Conservation (phyloP, 75 land plant genomes). For the Cupressus sempervirens region DNA sequence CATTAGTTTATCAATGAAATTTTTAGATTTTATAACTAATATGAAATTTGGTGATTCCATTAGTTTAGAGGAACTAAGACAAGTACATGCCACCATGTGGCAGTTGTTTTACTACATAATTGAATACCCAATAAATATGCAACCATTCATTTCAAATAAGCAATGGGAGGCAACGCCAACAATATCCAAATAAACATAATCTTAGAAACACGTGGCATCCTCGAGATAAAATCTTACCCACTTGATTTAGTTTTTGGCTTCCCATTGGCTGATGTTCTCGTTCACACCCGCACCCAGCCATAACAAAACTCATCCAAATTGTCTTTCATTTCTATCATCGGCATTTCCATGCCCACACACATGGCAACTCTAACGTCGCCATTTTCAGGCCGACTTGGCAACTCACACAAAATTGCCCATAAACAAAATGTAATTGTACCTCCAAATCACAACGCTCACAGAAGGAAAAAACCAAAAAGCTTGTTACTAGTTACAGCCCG, state of each 20-base stretch:
- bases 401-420: neutral
- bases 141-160: too few relatives aligned
- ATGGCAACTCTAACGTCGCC: slow-evolving; percentile 1
- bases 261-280: neutral
- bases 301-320: neutral
- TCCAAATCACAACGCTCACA: neutral
- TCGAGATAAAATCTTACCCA: slow-evolving; percentile 8
- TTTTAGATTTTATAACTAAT: too few relatives aligned
- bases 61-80: too few relatives aligned
- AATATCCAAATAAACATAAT: too few relatives aligned
- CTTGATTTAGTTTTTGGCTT: neutral
- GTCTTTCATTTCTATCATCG: neutral
- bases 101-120: too few relatives aligned
- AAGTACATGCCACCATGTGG: too few relatives aligned
- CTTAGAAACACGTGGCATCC: neutral
- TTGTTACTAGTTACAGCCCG: slow-evolving; percentile 3
- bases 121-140: too few relatives aligned
- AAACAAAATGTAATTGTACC: neutral
- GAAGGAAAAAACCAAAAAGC: neutral
- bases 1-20: too few relatives aligned
- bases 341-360: neutral
- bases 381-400: neutral
- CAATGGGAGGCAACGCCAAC: too few relatives aligned
- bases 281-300: neutral
- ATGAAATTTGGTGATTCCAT: too few relatives aligned